These are phyloP conservation scores for Ophioceras dolichostomum DNA, from an alignment of 2,329 filamentous ascomycete genomes.

Conservation along the genomic window DNA sequence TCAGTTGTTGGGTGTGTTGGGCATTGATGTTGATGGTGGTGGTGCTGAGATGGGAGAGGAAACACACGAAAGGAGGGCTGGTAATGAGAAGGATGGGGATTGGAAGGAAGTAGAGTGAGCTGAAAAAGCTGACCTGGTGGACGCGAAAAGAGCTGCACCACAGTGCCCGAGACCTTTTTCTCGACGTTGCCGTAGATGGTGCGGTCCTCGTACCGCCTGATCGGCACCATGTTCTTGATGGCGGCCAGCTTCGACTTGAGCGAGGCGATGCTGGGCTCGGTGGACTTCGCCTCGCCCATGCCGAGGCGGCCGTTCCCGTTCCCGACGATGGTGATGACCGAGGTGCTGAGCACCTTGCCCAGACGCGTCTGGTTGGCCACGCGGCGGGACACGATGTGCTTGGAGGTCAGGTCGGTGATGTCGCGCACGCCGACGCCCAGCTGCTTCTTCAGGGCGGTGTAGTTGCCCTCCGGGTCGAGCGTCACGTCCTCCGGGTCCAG, in stretches of 20 bases:
- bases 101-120: not conserved
- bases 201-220: constrained; percentile 79
- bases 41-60: not conserved
- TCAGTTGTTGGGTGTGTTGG: not conserved
- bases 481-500: constrained; percentile 37
- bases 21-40: not conserved
- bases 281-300: constrained; percentile 80
- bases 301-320: constrained; percentile 80
- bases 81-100: not conserved
- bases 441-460: constrained; percentile 37
- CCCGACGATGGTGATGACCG: constrained; percentile 70
- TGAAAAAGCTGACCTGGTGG: constrained; percentile 64
- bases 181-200: constrained; percentile 82
- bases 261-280: constrained; percentile 54
- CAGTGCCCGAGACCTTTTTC: constrained; percentile 77
- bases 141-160: constrained; percentile 68
- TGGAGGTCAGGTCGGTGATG: constrained; percentile 46
- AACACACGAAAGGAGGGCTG: not conserved
- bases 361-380: constrained; percentile 93
- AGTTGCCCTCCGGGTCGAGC: constrained; percentile 36
- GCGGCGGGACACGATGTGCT: constrained; percentile 58
- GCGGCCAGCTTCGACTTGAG: constrained; percentile 69
- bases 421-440: constrained; percentile 41
- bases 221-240: constrained; percentile 86
- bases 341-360: constrained; percentile 75